Percentiles rank a stretch among this genome's conserved stretches.
These are phyloP conservation scores for Ceratocystis colombiana DNA, from an alignment of 2,329 filamentous ascomycete species.

Conservation along the genomic window DNA sequence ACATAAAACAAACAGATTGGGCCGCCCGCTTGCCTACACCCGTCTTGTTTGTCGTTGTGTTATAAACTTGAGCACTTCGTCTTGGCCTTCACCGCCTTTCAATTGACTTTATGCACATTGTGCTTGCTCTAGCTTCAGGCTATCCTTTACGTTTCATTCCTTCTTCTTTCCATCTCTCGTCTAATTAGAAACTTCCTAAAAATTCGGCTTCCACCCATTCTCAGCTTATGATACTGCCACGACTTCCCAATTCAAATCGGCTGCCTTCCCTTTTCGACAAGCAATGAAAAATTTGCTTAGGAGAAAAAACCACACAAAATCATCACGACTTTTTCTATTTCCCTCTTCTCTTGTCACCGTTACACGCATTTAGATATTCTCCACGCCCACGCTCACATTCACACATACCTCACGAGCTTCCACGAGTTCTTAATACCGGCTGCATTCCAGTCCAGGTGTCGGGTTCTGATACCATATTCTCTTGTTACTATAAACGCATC, in stretches of 20 bases:
- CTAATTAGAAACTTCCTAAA: background rate
- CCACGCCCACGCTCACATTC: background rate
- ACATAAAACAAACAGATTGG: background rate
- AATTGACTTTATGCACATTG: background rate
- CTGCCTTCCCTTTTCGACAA: background rate
- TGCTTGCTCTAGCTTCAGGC: background rate
- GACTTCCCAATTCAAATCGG: background rate
- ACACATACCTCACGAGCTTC: background rate
- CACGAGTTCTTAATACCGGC: background rate
- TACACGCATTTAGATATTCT: background rate
- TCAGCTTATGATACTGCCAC: background rate
- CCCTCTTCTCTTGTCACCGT: background rate
- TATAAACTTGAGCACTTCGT: background rate
- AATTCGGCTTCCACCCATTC: background rate
- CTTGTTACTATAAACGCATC: background rate
- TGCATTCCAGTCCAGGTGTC: background rate
- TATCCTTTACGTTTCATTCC: background rate
- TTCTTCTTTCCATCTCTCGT: background rate
- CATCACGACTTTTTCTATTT: background rate
- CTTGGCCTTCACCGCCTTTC: conserved; percentile 1
- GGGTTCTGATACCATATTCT: background rate
- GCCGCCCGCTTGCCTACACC: background rate
- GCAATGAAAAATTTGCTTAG: background rate
- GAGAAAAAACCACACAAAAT: background rate
- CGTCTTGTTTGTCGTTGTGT: background rate